phyloP scores from a whole-genome alignment of 2,329 filamentous ascomycete genomes.

The Zymoseptoria passerinii region DNA sequence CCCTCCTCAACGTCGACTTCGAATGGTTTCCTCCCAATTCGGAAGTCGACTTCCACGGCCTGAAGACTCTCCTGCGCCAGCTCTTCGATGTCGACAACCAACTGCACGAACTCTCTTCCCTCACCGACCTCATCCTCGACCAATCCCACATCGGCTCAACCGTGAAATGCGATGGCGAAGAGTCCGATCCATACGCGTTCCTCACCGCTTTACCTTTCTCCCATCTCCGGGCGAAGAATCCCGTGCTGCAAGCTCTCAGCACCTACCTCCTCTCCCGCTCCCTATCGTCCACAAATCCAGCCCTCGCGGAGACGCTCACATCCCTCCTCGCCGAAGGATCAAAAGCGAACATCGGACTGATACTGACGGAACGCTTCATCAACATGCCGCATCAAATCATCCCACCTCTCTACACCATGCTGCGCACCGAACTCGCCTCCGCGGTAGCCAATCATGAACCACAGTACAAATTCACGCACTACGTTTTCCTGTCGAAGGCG shows the following conservation, averaged over 20 bases:
- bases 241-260: conserved; percentile 59
- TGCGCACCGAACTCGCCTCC: conserved; percentile 81
- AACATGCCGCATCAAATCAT: conserved; percentile 93
- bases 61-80: conserved; percentile 83
- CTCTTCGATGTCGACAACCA: conserved; percentile 82
- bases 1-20: conserved; percentile 91
- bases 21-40: conserved; percentile 97
- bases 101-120: conserved; percentile 76
- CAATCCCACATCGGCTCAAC: conserved; percentile 87
- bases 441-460: conserved; percentile 86
- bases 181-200: conserved; percentile 86
- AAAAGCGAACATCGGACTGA: conserved; percentile 60
- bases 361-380: conserved; percentile 88
- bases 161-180: conserved; percentile 93
- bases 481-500: conserved; percentile 83
- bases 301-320: conserved; percentile 28
- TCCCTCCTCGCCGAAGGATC: conserved; percentile 29
- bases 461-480: conserved; percentile 78
- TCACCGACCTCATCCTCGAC: conserved; percentile 77
- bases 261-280: conserved; percentile 58
- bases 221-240: conserved; percentile 63
- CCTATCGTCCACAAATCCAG: conserved; percentile 36
- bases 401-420: conserved; percentile 90
- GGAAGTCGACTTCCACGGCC: conserved; percentile 85
- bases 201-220: conserved; percentile 77